Evolutionary conservation across 345 rosid species (phyloP), one percentile per base, ranked within the genome.

Genomic region (Moricandia moricandioides): DNA sequence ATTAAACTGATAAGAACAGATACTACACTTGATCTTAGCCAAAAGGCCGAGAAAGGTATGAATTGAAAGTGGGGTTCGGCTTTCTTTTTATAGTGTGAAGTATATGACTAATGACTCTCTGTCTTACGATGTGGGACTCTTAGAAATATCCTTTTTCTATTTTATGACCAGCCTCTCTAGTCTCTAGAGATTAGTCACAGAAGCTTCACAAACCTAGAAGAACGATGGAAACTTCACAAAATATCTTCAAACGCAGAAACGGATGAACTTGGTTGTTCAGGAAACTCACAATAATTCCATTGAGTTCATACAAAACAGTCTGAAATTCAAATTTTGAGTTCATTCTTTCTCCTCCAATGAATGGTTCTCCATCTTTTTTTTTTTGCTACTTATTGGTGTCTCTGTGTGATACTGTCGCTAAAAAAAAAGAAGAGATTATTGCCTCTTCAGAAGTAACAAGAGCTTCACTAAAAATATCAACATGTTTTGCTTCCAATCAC

Each of bases 1-100:
- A 85, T 85, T 83, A 85, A 83, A 83, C 83, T 81, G 85, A 83
- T 83, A 85, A 85, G 85, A 85, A 85, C 86, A 85, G 82, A 83
- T 83, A 85, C 84, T 83, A 85, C 86, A 83, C 83, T 85, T 83
- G 86, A 83, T 85, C 88, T 85, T 83, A 85, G 86, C 86, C 86
- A 85, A 85, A 85, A 85, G 86, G 86, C 86, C 85, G 88, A 83
- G 88, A 85, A 83, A 83, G 85, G 84, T 79, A 81, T 83, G 83
- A 74, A 0, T 52, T 33, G 5, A 0, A 12, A 0, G 51, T 0
- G 16, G 0, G 17, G 51, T 5, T 45, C 7, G 3, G 52, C 31
- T 37, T 63, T 1, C 0, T 6, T 35, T 63, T 37, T 37, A 62
- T 62, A 37, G 5, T 13, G 21, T 8, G 7, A 8, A 62, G 63